These are phyloP conservation scores for Wakefieldia striispora DNA, from an alignment of 768 basidiomycete genomes.

Conservation along the genomic window DNA sequence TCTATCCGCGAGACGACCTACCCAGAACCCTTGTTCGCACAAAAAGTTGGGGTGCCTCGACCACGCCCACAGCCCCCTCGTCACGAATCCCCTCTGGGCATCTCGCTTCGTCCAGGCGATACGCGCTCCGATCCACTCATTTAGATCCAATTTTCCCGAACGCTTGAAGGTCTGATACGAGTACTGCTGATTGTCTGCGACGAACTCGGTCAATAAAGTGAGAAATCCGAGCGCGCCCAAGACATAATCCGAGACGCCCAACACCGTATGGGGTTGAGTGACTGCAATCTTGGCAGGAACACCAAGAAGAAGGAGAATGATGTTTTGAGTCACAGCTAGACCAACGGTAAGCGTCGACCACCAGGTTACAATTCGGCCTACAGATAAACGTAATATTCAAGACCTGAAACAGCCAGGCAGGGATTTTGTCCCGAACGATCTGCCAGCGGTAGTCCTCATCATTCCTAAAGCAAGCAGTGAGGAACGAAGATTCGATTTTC, in stretches of 20 bases:
- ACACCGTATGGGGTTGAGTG: constrained; percentile 49
- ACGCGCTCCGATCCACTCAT: constrained; percentile 63
- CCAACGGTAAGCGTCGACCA: constrained; percentile 1
- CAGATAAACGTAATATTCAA: constrained; percentile 66
- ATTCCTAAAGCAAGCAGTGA: constrained; percentile 39
- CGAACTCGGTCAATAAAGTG: constrained; percentile 69
- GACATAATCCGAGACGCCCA: constrained; percentile 58
- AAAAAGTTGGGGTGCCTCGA: constrained; percentile 90
- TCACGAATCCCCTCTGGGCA: constrained; percentile 77
- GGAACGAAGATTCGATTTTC: neutral
- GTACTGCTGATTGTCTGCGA: constrained; percentile 90
- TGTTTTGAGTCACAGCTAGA: constrained; percentile 70
- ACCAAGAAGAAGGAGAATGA: constrained; percentile 72
- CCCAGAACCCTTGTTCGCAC: constrained; percentile 89
- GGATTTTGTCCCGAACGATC: constrained; percentile 61
- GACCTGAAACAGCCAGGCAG: constrained; percentile 56
- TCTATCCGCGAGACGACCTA: constrained; percentile 30
- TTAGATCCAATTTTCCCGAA: constrained; percentile 32
- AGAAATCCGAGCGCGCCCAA: constrained; percentile 59
- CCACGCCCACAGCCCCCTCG: constrained; percentile 83
- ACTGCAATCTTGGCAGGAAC: constrained; percentile 58
- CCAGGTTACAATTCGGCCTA: constrained; percentile 26
- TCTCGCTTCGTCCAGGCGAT: constrained; percentile 68
- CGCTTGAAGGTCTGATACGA: constrained; percentile 80
- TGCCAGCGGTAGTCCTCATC: constrained; percentile 95